Percentiles rank a stretch among this genome's conserved stretches.
phyloP scores from a whole-genome alignment of 176 grass and related monocot genomes.

The Cenchrus americanus region DNA sequence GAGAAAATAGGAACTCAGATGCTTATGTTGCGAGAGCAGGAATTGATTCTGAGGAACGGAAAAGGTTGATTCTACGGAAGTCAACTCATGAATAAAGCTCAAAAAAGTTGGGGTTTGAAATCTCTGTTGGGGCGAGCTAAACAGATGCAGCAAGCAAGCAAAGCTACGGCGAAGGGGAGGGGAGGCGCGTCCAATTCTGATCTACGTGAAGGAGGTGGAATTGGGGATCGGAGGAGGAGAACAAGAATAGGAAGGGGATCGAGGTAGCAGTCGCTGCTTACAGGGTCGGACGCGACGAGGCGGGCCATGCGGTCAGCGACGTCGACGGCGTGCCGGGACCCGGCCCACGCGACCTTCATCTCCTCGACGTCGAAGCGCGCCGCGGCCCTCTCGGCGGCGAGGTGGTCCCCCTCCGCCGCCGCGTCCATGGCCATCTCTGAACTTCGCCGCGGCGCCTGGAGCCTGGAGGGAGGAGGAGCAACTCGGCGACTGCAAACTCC shows the following conservation, averaged over 20 bases:
- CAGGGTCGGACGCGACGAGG: constrained; percentile 89
- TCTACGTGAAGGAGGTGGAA: background rate
- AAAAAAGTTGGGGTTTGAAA: background rate
- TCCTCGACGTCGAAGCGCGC: constrained; percentile 77
- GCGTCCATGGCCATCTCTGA: constrained; percentile 35
- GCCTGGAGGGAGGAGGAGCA: too few relatives aligned
- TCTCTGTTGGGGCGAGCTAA: background rate
- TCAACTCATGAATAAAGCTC: background rate
- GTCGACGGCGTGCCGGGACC: constrained; percentile 81
- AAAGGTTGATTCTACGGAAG: background rate
- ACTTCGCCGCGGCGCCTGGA: too few relatives aligned
- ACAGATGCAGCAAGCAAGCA: background rate
- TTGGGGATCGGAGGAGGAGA: background rate
- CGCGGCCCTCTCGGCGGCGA: constrained; percentile 66
- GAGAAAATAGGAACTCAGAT: background rate
- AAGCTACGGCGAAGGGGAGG: too few relatives aligned
- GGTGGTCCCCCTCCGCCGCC: constrained; percentile 56
- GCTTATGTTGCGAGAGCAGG: background rate
- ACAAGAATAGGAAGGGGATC: background rate
- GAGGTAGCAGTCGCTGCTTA: constrained; percentile 28
- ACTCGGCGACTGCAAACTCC: background rate
- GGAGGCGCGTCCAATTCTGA: background rate
- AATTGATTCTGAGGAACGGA: background rate
- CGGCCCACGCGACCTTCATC: constrained; percentile 97
- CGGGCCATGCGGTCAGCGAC: constrained; percentile 85